A percentile compares a stretch with the other conserved stretches of the same genome.
Conservation (phyloP, 139 green algal species). For the Tetradesmus lagerheimii region DNA sequence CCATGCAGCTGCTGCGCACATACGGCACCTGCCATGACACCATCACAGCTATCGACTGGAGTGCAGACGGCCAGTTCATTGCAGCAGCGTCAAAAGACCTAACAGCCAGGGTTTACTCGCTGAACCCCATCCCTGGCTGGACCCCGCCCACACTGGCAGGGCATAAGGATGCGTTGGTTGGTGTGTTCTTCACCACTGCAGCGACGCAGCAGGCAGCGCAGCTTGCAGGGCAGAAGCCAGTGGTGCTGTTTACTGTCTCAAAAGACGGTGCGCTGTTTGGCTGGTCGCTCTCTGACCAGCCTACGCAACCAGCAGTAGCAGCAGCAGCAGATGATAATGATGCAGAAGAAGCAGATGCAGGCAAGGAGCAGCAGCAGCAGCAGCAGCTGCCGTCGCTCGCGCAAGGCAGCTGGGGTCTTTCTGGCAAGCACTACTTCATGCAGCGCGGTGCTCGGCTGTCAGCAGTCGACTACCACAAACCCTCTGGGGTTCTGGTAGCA, state of each 20-base stretch:
- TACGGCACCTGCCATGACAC: slow-evolving; percentile 88
- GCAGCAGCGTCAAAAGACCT: slow-evolving; percentile 89
- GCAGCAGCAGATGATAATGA: neutral
- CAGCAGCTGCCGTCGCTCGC: slow-evolving; percentile 25
- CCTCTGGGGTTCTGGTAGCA: slow-evolving; percentile 51
- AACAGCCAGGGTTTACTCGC: slow-evolving; percentile 82
- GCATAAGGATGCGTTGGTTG: slow-evolving; percentile 84
- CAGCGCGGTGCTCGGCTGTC: slow-evolving; percentile 47
- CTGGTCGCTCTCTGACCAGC: slow-evolving; percentile 63
- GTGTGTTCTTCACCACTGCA: slow-evolving; percentile 79
- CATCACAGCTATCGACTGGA: slow-evolving; percentile 94
- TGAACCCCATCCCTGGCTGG: slow-evolving; percentile 89
- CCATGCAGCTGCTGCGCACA: slow-evolving; percentile 93
- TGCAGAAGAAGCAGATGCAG: slow-evolving; percentile 25
- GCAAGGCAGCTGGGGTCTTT: slow-evolving; percentile 84
- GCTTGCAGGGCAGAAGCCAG: slow-evolving; percentile 63
- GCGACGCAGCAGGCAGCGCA: slow-evolving; percentile 51
- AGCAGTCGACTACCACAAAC: slow-evolving; percentile 37
- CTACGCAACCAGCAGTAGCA: neutral
- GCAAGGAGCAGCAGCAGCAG: slow-evolving; percentile 12
- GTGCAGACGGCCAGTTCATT: slow-evolving; percentile 79
- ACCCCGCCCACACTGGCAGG: slow-evolving; percentile 82
- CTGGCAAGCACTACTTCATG: slow-evolving; percentile 85
- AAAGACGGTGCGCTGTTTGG: slow-evolving; percentile 89
- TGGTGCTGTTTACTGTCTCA: slow-evolving; percentile 82